Evolutionary conservation across 768 basidiomycete genomes (phyloP).

Genomic region (Tulasnella sp.): DNA sequence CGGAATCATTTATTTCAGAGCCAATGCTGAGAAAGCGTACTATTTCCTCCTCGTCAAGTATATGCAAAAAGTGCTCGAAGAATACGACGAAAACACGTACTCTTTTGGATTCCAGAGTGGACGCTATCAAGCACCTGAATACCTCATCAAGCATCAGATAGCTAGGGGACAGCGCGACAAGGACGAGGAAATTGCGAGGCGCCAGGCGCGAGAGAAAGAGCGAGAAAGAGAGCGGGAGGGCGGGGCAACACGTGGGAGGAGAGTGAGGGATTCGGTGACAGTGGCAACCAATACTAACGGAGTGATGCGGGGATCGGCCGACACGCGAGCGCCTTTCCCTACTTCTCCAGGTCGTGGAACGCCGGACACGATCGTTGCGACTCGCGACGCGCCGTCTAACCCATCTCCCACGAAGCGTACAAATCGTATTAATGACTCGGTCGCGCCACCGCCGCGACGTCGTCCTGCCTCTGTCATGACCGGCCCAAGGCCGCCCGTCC

Average conservation of each 20-base stretch:
- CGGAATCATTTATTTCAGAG: constrained; percentile 27
- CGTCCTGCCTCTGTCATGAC: background rate
- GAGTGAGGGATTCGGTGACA: no score
- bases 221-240: background rate
- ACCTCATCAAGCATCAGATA: constrained; percentile 3
- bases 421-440: background rate
- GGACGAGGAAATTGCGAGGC: background rate
- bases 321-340: no score
- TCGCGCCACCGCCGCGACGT: no score
- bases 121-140: constrained; percentile 5
- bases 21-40: constrained; percentile 74
- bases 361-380: no score
- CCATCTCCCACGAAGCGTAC: no score
- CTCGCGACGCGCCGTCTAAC: no score
- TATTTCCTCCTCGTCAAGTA: constrained; percentile 74
- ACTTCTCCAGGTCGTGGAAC: no score
- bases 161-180: background rate
- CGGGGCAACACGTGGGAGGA: background rate
- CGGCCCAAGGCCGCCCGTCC: background rate
- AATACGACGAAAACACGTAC: constrained; percentile 32
- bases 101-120: constrained; percentile 12
- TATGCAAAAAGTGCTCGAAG: constrained; percentile 50
- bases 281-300: no score
- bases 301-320: no score
- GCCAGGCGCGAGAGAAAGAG: background rate